phyloP scores from a whole-genome alignment of 1,284 basidiomycete species.

The Mycosarcoma mackinlayi region DNA sequence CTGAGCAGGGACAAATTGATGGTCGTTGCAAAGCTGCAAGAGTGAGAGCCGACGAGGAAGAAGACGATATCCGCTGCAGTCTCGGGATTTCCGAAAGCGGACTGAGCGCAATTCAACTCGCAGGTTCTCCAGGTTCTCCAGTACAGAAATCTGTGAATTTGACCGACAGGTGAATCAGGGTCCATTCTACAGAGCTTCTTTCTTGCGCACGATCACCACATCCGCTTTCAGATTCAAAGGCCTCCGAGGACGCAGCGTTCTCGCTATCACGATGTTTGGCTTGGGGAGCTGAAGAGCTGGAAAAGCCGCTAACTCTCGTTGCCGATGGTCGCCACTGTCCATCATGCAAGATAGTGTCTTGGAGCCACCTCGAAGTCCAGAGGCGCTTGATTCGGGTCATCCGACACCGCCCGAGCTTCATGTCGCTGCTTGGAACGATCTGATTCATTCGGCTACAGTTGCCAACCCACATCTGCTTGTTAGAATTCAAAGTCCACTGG shows the following conservation, averaged over 20 bases:
- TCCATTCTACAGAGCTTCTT: conserved; percentile 3
- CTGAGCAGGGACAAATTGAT: not conserved
- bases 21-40: not conserved
- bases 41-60: not conserved
- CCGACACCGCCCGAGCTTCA: conserved; percentile 31
- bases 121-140: conserved; percentile 5
- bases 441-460: not conserved
- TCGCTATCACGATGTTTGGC: no score
- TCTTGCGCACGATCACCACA: not conserved
- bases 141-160: conserved; percentile 7
- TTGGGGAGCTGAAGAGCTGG: no score
- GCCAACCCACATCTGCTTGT: conserved; percentile 1
- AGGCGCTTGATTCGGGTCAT: conserved; percentile 13
- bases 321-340: not conserved
- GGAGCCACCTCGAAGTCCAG: conserved; percentile 3
- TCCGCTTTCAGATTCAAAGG: no score
- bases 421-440: conserved; percentile 10
- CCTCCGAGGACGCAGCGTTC: no score
- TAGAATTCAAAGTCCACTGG: conserved; percentile 4
- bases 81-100: conserved; percentile 18
- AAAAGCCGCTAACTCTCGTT: no score
- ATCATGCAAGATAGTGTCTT: conserved; percentile 11
- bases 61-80: not conserved
- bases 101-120: conserved; percentile 16
- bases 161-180: conserved; percentile 20